These are phyloP conservation scores for Papiliotrema fonsecae DNA, from an alignment of 1,284 basidiomycete species.

Conservation along the genomic window DNA sequence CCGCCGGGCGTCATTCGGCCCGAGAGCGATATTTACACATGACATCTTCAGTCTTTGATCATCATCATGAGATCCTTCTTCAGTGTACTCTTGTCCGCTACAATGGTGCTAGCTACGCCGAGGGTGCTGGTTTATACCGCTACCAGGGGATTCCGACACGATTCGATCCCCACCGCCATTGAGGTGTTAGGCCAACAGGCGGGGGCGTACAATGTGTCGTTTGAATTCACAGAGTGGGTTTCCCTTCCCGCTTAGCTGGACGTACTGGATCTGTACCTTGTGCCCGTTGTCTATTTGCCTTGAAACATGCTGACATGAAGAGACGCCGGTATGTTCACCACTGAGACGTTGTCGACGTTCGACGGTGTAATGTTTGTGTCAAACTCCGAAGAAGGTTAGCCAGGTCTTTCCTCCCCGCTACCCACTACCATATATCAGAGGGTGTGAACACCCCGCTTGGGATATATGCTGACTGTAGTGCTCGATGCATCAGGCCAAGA, in stretches of 20 bases:
- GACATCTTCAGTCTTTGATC: too few relatives aligned
- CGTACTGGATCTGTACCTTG: neutral
- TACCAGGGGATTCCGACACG: conserved; percentile 57
- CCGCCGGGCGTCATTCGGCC: too few relatives aligned
- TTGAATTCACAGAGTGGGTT: conserved; percentile 59
- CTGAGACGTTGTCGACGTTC: conserved; percentile 56
- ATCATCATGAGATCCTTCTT: too few relatives aligned
- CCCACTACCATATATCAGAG: too few relatives aligned
- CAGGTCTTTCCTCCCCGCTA: neutral
- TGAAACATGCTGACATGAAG: conserved; percentile 6
- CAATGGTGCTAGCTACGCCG: conserved; percentile 14
- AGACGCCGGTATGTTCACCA: conserved; percentile 58
- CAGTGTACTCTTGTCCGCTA: too few relatives aligned
- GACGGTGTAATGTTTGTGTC: conserved; percentile 67
- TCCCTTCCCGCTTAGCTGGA: too few relatives aligned
- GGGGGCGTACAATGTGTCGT: conserved; percentile 52
- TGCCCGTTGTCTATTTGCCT: too few relatives aligned
- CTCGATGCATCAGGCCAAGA: conserved; percentile 58
- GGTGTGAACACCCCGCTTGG: neutral
- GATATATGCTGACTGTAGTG: conserved; percentile 48
- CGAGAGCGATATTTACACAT: too few relatives aligned
- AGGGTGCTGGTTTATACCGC: conserved; percentile 38
- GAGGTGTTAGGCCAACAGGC: conserved; percentile 51
- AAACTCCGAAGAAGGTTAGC: conserved; percentile 62
- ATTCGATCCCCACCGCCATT: conserved; percentile 68